Evolutionary conservation across 352 stramenopile species (phyloP), one percentile per base, ranked within the genome.

Genomic region (Globisporangium splendens): DNA sequence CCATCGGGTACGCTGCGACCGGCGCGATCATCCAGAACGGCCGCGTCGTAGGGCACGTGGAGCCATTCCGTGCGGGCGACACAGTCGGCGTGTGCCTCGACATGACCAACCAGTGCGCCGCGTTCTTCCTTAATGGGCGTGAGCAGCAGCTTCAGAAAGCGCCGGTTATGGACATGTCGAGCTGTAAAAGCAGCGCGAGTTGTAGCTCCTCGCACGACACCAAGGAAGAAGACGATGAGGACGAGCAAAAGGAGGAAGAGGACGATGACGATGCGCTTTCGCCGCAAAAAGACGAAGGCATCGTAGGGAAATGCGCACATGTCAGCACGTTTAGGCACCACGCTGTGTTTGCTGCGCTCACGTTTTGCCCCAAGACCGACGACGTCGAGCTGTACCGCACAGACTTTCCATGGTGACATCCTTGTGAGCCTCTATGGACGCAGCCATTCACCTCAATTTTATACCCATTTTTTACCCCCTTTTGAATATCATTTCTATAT

Each of bases 261-360:
- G 28, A 35, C 28, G 28, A 35, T 35, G 28, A 35, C 28, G 28
- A 31, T 31, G 28, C 18, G 18, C 31, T 18, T n/a, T 18, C 3
- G 4, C 17, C 14, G 0, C 28, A 24, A 7, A 6, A n/a, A n/a
- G n/a, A 31, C 7, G 15, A 17, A 31, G 24, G 24, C 24, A 35
- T 4, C 10, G 28, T 1, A 35, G 28, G 0, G 5, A 35, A 6
- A 8, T 8, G 28, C 10, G 7, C 48, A 33, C 24, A 24, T 6
- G 42, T 54, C 50, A 28, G 13, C 31, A n/a, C 31, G 18, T 55
- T 46, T 18, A 7, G 17, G 11, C 14, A 11, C 49, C 49, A 54
- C n/a, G 7, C 49, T 6, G 31, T 43, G 28, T 54, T 54, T 20
- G n/a, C 49, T 44, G 49, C 49, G 31, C 50, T 55, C 31, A 55